Evolutionary conservation across 805 yeast species (phyloP), one percentile per base, ranked within the genome.

Genomic region (Komagataella pseudopastoris): DNA sequence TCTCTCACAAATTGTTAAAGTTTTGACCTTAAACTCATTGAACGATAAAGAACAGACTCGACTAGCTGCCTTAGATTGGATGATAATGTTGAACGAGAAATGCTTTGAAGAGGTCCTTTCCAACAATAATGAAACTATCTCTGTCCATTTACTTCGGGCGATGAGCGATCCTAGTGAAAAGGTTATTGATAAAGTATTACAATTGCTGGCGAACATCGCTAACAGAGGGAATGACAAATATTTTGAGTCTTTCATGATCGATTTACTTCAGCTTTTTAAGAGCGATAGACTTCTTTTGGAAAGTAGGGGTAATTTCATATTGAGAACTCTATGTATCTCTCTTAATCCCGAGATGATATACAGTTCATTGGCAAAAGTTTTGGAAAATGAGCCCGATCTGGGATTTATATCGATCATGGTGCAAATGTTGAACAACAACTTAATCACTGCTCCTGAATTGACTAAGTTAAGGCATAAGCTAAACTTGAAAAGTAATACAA

Each of bases 41-140:
- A 81, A 79, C 56, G 88, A 85, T 51, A 83, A 86, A 57, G 96
- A 88, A 54, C 80, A 82, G 24, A 85, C 96, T 0, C 75, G 93
- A 53, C 74, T 88, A 39, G 88, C 95, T 0, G 83, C 93, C 22
- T 69, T 93, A 43, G 96, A 90, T 56, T 93, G 99, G 99, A 71
- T 93, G 36, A 80, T 81, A 14, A 79, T 88, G 75, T 71, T 93
- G 45, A 91, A 89, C 60, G 74, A 78, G 23, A 83, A 83, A 56
- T 83, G 83, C 18, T 84, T 85, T 2, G 66, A 70, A 45, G 74
- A 77, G 53, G 71, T 82, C 43, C 62, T 81, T 45, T 76, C 75
- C 46, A 77, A 75, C 51, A 70, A 74, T 52, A 84, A 79, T 50
- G 78, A 78, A 53, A 84, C 88, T 47, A 82, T 89, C 58, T 30